Evolutionary conservation across 768 basidiomycete species (phyloP), one percentile per base, ranked within the genome.

Genomic region (Collybia sordida): DNA sequence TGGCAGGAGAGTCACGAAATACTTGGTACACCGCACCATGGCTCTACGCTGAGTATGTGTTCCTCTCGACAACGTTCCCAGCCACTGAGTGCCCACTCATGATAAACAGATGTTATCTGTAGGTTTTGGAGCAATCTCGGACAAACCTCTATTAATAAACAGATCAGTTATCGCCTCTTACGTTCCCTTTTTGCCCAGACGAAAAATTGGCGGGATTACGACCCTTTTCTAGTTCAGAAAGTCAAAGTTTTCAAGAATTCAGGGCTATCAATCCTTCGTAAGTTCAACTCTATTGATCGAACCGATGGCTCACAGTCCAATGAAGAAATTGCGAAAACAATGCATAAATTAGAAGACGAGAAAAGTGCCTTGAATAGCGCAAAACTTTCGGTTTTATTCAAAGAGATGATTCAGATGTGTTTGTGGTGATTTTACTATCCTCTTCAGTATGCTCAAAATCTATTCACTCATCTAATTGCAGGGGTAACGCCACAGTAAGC

Each of bases 11-110:
- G 1, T 64, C 67, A 3, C 73, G 76, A 58, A 77, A 85, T 52
- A 89, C 87, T 0, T 99, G 96, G 96, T 93, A 92, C 63, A 88
- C 82, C 6, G 83, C 90, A 4, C 92, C 94, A 1, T 99, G 96
- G 96, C 77, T 99, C n/a, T 98, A 78, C 64, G 93, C 93, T 49
- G 96, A 98, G 86, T 97, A 72, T 56, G 88, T 69, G 46, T 44
- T 61, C 52, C 50, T 34, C 48, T 44, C 53, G 19, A n/a, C 12
- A 4, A 39, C 19, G 23, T 19, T 27, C 18, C n/a, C 31, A 31
- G 11, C 24, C 15, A 7, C 14, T 8, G n/a, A 4, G 34, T 28
- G 19, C 24, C 27, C 25, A 6, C 18, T 4, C 24, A 31, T 25
- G 36, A 15, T 37, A 42, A 49, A 1, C 52, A 90, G 88, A 65